Base-by-base conservation (phyloP, 129 eudicot genomes). In the Mikania micrantha region DNA sequence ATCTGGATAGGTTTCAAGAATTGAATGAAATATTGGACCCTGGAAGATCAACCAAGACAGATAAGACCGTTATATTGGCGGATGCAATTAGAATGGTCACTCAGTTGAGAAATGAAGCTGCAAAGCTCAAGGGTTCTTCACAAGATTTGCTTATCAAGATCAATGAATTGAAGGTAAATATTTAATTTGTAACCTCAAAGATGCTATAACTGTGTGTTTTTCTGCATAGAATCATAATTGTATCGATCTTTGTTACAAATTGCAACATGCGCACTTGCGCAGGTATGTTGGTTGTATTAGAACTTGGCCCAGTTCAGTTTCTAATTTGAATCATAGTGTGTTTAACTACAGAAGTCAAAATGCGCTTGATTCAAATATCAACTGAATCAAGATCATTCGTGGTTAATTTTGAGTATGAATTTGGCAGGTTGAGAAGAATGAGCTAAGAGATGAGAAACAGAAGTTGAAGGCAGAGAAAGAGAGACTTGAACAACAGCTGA, bases 401-500 rank as follows among this genome's bases (percentile, higher is more conserved):
- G 58, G 21, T 27, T 40, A 62, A 15, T 17, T 21, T 52, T 21
- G 8, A 31, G 52, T 52, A 7, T 53, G 60, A 4, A 10, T 42
- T 22, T 45, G 80, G 29, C 70, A 89, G 96, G 85, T 80, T 9
- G 96, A 89, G 81, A 89, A 89, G 68, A 85, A 83, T 27, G 96
- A 88, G 78, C 80, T 88, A 22, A 78, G 92, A 29, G 92, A 80
- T 8, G 96, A 88, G 83, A 88, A 88, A 72, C 79, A 72, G 50
- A 85, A 80, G 89, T 68, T 88, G 28, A 85, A 83, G 68, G 71
- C 81, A 17, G 88, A 85, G 50, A 88, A 85, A 77, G 89, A 88
- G 64, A 85, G 79, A 53, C 84, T 88, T 0, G 89, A 88, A 67
- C 82, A 71, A 20, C 88, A 85, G 52, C 39, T 88, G 74, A 80